phyloP scores from a whole-genome alignment of 2,329 filamentous ascomycete species.

The Tolypocladium tundrense region DNA sequence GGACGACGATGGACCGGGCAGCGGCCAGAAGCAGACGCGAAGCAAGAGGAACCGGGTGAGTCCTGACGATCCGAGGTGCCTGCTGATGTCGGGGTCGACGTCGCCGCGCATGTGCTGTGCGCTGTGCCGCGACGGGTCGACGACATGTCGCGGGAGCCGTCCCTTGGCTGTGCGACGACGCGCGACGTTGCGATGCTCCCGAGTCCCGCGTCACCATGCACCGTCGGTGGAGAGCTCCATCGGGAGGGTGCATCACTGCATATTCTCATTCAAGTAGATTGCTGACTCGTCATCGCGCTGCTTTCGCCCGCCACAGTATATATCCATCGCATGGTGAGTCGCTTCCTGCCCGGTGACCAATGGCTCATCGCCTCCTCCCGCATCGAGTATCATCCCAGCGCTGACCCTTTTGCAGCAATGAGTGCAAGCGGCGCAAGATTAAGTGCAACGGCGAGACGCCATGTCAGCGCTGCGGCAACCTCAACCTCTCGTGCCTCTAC shows the following conservation, averaged over 20 bases:
- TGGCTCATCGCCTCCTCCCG: neutral
- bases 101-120: neutral
- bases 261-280: neutral
- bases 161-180: neutral
- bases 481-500: slow-evolving; percentile 56
- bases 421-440: slow-evolving; percentile 66
- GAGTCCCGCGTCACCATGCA: neutral
- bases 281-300: neutral
- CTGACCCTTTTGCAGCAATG: slow-evolving; percentile 41
- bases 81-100: neutral
- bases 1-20: slow-evolving; percentile 27
- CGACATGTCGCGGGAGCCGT: neutral
- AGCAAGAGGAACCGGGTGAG: slow-evolving; percentile 51
- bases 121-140: neutral
- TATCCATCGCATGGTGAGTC: slow-evolving; percentile 50
- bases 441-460: slow-evolving; percentile 63
- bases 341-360: neutral
- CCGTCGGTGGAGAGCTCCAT: neutral
- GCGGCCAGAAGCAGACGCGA: slow-evolving; percentile 42
- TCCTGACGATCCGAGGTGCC: slow-evolving; percentile 6
- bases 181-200: neutral
- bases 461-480: slow-evolving; percentile 58
- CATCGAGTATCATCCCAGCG: neutral
- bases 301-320: slow-evolving; percentile 31
- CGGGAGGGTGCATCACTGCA: neutral